A percentile compares a stretch with the other conserved stretches of the same genome.
phyloP scores from a whole-genome alignment of 1,284 basidiomycete species.

The Pholiota adiposa region DNA sequence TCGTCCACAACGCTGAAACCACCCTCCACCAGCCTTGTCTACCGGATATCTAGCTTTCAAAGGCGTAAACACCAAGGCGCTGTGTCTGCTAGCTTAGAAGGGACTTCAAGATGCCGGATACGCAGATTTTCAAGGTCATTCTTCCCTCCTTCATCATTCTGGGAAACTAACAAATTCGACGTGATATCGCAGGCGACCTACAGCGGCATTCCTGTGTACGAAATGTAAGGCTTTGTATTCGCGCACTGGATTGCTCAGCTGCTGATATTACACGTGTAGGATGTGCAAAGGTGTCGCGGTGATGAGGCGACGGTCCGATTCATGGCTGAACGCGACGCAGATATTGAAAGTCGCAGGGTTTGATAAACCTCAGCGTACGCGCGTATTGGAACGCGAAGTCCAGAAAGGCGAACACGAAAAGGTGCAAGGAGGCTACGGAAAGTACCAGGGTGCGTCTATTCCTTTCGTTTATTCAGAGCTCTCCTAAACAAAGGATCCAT shows the following conservation, averaged over 20 bases:
- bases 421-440: constrained; percentile 99
- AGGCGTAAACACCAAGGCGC: neutral
- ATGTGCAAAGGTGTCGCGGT: constrained; percentile 96
- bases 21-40: neutral
- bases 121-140: constrained; percentile 77
- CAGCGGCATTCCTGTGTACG: constrained; percentile 86
- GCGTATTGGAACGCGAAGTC: constrained; percentile 96
- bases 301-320: constrained; percentile 95
- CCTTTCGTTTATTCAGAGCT: neutral
- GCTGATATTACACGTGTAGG: constrained; percentile 53
- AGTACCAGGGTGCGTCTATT: constrained; percentile 87
- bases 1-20: constrained; percentile 19
- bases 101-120: constrained; percentile 63
- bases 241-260: constrained; percentile 39
- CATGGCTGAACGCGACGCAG: constrained; percentile 99
- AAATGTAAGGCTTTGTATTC: constrained; percentile 66
- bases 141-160: constrained; percentile 11
- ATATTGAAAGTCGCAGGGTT: constrained; percentile 99
- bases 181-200: constrained; percentile 70
- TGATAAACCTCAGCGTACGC: constrained; percentile 97
- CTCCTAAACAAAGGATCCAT: constrained; percentile 12
- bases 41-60: neutral
- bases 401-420: constrained; percentile 99
- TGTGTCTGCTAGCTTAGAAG: neutral
- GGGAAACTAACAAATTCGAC: constrained; percentile 10